These are phyloP conservation scores for Quercus dentata DNA, from an alignment of 306 rosid species.

Conservation along the genomic window DNA sequence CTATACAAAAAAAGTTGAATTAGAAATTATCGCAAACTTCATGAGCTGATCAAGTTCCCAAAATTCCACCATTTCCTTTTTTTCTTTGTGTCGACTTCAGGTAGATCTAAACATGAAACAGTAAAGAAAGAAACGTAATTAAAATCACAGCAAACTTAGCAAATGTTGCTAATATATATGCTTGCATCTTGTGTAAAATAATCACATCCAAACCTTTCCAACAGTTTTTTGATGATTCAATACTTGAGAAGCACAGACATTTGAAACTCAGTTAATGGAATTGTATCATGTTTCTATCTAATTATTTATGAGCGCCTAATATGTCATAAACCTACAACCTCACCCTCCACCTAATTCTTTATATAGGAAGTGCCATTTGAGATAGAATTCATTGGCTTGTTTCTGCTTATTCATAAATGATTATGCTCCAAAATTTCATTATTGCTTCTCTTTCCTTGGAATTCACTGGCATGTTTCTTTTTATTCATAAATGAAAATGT, in stretches of 20 bases:
- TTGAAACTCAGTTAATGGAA: too few species aligned
- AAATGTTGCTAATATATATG: not conserved
- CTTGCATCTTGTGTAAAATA: not conserved
- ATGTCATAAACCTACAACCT: too few species aligned
- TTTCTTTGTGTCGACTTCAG: conserved; percentile 39
- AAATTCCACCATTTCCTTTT: conserved; percentile 88
- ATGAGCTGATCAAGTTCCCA: conserved; percentile 17
- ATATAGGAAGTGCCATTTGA: too few species aligned
- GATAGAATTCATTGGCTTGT: too few species aligned
- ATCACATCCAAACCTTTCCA: not conserved
- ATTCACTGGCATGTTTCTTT: too few species aligned
- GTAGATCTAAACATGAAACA: conserved; percentile 40
- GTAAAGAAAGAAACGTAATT: not conserved
- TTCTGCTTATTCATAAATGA: too few species aligned
- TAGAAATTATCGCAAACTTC: conserved; percentile 8
- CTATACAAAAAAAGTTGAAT: not conserved
- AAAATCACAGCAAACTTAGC: not conserved
- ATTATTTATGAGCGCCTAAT: too few species aligned
- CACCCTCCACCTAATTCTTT: too few species aligned
- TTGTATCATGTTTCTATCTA: too few species aligned
- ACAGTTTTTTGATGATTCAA: not conserved
- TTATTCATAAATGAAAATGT: too few species aligned
- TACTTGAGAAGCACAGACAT: too few species aligned
- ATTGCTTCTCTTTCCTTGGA: not conserved
- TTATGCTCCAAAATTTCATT: not conserved